Evolutionary conservation across 192 early-diverging fungal genomes (phyloP).

Genomic region (Phycomyces nitens): DNA sequence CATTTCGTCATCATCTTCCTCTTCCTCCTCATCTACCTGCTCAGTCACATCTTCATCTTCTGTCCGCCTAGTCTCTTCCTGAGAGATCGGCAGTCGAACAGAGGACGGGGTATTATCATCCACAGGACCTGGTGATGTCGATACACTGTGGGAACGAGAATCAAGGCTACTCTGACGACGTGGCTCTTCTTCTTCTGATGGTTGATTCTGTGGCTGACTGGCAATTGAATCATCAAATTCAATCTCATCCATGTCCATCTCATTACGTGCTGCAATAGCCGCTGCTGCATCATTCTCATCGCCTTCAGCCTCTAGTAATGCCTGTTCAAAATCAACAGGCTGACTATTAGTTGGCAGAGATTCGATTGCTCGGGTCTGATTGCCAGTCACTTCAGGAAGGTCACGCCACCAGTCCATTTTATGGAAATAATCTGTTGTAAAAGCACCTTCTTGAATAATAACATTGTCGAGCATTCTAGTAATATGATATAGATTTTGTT

Average conservation of each 20-base stretch:
- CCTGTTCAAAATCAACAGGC: conserved; percentile 50
- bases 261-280: conserved; percentile 47
- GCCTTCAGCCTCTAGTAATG: conserved; percentile 59
- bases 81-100: background rate
- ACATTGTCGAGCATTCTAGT: conserved; percentile 67
- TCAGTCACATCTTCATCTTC: background rate
- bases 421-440: conserved; percentile 65
- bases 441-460: conserved; percentile 76
- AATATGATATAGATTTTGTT: background rate
- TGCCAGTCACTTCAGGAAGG: conserved; percentile 48
- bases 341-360: conserved; percentile 9
- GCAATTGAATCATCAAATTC: conserved; percentile 56
- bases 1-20: conserved; percentile 13
- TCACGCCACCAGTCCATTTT: conserved; percentile 63
- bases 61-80: background rate
- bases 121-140: conserved; percentile 14
- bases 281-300: conserved; percentile 60
- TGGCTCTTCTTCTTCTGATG: background rate
- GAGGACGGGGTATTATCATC: background rate
- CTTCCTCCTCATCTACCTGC: conserved; percentile 4
- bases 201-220: background rate
- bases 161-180: background rate
- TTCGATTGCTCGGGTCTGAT: conserved; percentile 18
- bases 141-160: conserved; percentile 6
- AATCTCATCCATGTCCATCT: conserved; percentile 55